Base-by-base conservation (phyloP, 352 stramenopile species). In the Pelagophyceae sp. region DNA sequence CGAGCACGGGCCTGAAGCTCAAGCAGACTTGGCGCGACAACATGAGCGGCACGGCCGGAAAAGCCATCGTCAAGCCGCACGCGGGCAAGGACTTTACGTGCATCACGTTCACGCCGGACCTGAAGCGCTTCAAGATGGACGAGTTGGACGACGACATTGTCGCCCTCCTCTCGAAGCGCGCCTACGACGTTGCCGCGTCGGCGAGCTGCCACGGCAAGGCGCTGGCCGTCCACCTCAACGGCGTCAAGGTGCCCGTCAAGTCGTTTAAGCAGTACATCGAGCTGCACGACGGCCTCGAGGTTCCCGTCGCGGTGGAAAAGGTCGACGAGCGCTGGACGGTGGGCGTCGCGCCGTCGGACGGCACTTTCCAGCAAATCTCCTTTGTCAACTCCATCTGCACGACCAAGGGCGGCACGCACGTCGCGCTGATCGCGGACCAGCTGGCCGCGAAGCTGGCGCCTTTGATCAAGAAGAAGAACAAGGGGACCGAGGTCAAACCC, bases 331-430 rank as follows among this genome's bases (percentile, higher is more conserved):
- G 91, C 6, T 99, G 95, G 95, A 91, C 98, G 80, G 90, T 99
- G 60, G 95, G 92, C 40, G 90, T 98, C 33, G 80, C 92, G 58
- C 84, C 90, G 0, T 94, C 90, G 0, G 93, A 96, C 74, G 89
- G 94, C 17, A 89, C 90, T 63, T 97, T 98, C 79, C 87, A 97
- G 65, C 94, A 99, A 83, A 91, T 99, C 72, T 98, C 93, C 71
- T 99, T 99, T 84, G 97, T 99, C 2, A 99, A 99, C 81, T 92
- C 93, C 38, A 99, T 99, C 85, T 96, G 88, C 35, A 98, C 97
- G 27, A 89, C 90, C 29, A 97, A 97, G 76, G 97, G 97, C 63
- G 97, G 97, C 40, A 92, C 87, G 0, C 97, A 99, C 82, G 94
- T 99, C 31, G 89, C 91, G 70, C 96, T 95, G 78, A 92, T 99